These are phyloP conservation scores for Nannizziopsis arthrosporioides DNA, from an alignment of 2,329 filamentous ascomycete genomes.

Conservation along the genomic window DNA sequence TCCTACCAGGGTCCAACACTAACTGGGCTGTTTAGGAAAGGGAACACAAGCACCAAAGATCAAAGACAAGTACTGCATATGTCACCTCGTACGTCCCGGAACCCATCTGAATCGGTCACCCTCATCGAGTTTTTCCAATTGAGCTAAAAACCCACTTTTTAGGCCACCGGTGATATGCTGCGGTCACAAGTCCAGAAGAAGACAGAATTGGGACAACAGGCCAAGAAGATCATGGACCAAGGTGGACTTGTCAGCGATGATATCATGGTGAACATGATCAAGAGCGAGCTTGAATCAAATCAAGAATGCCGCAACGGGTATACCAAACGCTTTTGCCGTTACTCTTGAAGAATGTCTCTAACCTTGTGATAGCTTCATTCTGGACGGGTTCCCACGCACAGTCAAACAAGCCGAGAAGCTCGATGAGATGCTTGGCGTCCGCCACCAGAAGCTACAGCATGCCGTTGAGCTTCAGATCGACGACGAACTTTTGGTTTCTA, in stretches of 20 bases:
- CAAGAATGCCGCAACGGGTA: constrained; percentile 94
- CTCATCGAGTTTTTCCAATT: not conserved
- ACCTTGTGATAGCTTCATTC: constrained; percentile 65
- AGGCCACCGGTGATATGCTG: constrained; percentile 99
- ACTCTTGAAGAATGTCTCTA: constrained; percentile 2
- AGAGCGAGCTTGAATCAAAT: constrained; percentile 89
- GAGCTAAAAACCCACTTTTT: constrained; percentile 6
- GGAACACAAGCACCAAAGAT: constrained; percentile 96
- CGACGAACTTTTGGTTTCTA: constrained; percentile 80
- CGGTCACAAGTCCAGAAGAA: constrained; percentile 97
- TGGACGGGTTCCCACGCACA: constrained; percentile 95
- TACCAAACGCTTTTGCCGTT: constrained; percentile 19
- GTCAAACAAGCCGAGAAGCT: constrained; percentile 90
- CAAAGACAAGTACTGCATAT: constrained; percentile 95
- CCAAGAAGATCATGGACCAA: constrained; percentile 99
- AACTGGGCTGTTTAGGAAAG: constrained; percentile 55
- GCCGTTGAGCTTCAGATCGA: constrained; percentile 96
- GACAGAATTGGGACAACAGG: constrained; percentile 84
- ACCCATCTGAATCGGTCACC: constrained; percentile 1
- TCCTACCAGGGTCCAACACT: not conserved
- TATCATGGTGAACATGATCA: constrained; percentile 99
- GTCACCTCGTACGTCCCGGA: constrained; percentile 65
- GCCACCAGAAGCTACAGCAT: constrained; percentile 79
- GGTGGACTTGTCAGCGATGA: constrained; percentile 96
- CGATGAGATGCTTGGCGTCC: constrained; percentile 73